Evolutionary conservation across 345 rosid genomes (phyloP).

Genomic region (Citrus cavaleriei): DNA sequence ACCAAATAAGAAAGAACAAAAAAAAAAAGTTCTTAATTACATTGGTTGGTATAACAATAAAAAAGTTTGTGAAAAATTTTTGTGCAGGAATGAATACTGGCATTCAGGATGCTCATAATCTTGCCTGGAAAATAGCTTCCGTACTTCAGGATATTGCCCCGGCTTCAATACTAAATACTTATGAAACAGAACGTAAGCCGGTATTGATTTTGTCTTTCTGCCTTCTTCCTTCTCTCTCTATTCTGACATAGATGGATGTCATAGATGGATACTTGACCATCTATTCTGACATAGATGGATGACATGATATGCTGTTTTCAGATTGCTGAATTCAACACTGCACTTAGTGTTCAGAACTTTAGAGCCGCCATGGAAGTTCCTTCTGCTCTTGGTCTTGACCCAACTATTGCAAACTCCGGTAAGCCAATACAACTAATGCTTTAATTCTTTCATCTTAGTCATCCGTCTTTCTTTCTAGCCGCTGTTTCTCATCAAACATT

Average conservation of each 20-base stretch:
- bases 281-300: not conserved
- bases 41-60: not conserved
- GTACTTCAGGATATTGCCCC: conserved; percentile 57
- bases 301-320: conserved; percentile 24
- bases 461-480: not conserved
- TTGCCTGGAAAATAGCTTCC: conserved; percentile 93
- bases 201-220: conserved; percentile 37
- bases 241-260: conserved; percentile 10
- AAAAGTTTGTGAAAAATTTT: not conserved
- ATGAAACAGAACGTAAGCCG: conserved; percentile 86
- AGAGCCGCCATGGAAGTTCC: conserved; percentile 93
- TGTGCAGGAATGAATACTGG: conserved; percentile 95
- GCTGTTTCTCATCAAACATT: conserved; percentile 5
- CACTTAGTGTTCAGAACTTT: conserved; percentile 83
- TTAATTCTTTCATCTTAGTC: conserved; percentile 4
- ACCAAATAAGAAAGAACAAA: too few species aligned
- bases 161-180: conserved; percentile 60
- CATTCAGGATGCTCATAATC: conserved; percentile 94
- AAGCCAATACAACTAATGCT: conserved; percentile 6
- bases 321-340: conserved; percentile 79
- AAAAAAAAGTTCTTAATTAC: not conserved
- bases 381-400: conserved; percentile 81
- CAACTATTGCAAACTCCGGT: conserved; percentile 80
- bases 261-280: conserved; percentile 24
- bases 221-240: conserved; percentile 6